Percentiles rank a stretch among this genome's conserved stretches.
phyloP scores from a whole-genome alignment of 2,329 filamentous ascomycete species.

The Cladosporium sphaerospermum region DNA sequence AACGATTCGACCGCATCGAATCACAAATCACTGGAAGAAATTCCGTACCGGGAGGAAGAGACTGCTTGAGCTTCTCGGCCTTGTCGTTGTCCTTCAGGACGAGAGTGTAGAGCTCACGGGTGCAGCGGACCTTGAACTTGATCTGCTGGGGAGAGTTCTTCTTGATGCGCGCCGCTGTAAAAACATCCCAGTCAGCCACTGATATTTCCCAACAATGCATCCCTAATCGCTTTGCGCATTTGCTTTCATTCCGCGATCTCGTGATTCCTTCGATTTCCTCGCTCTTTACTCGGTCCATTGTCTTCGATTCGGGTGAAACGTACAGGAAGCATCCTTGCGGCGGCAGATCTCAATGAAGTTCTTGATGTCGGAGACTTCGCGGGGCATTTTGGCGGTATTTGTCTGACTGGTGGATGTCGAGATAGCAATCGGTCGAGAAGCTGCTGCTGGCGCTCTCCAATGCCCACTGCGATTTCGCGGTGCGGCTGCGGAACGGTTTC shows the following conservation, averaged over 20 bases:
- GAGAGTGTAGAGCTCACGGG: slow-evolving; percentile 88
- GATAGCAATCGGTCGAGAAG: neutral
- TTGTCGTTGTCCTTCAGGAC: slow-evolving; percentile 98
- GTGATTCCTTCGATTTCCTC: neutral
- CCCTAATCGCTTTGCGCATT: neutral
- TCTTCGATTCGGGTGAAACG: slow-evolving; percentile 40
- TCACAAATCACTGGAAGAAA: too few species aligned
- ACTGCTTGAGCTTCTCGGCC: slow-evolving; percentile 99
- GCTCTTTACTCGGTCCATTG: neutral
- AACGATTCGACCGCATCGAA: neutral
- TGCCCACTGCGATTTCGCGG: slow-evolving; percentile 3
- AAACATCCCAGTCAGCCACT: slow-evolving; percentile 6
- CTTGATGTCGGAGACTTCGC: slow-evolving; percentile 97
- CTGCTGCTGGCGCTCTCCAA: neutral
- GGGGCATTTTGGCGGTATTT: slow-evolving; percentile 72
- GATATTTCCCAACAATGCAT: neutral
- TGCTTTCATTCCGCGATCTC: neutral
- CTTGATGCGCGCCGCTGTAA: slow-evolving; percentile 55
- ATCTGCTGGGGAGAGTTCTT: slow-evolving; percentile 90
- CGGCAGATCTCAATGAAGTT: slow-evolving; percentile 99
- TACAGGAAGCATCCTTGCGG: slow-evolving; percentile 99
- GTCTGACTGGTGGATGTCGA: slow-evolving; percentile 2
- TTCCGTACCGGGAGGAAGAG: slow-evolving; percentile 79
- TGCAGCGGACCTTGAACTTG: slow-evolving; percentile 99
- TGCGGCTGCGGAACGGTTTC: neutral